Conservation (phyloP, 1,139 yeast species). For the Nakaseomyces delphensis region DNA sequence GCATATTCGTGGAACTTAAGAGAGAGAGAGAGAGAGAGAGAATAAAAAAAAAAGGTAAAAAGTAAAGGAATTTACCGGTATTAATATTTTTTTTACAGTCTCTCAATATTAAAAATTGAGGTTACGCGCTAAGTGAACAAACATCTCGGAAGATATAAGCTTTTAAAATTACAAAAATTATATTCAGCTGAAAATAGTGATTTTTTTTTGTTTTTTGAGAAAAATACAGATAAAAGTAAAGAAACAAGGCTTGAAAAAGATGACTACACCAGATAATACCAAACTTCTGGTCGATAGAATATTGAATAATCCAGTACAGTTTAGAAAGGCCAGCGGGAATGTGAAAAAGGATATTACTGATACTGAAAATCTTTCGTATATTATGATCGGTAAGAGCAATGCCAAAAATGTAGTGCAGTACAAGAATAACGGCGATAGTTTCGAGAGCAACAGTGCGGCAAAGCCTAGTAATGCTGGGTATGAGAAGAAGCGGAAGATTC, state of each 20-base stretch:
- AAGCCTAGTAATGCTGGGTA: not conserved
- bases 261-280: slow-evolving; percentile 24
- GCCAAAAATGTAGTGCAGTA: slow-evolving; percentile 12
- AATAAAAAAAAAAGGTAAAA: too few species aligned
- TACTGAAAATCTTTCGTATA: slow-evolving; percentile 20
- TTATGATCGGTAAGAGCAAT: slow-evolving; percentile 23
- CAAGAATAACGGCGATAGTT: slow-evolving; percentile 11
- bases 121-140: too few species aligned
- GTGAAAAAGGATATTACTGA: slow-evolving; percentile 1
- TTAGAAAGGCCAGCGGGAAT: slow-evolving; percentile 21
- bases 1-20: too few species aligned
- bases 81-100: too few species aligned
- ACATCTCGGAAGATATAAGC: too few species aligned
- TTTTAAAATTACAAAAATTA: too few species aligned
- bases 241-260: slow-evolving; percentile 5
- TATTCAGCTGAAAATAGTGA: too few species aligned
- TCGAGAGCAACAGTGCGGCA: slow-evolving; percentile 10
- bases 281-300: slow-evolving; percentile 47
- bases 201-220: not conserved
- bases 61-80: too few species aligned
- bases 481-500: slow-evolving; percentile 11
- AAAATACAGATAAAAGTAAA: not conserved
- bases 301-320: slow-evolving; percentile 49
- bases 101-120: too few species aligned
- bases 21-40: too few species aligned